Conservation (phyloP, 768 basidiomycete genomes). For the Amanita brunnescens region DNA sequence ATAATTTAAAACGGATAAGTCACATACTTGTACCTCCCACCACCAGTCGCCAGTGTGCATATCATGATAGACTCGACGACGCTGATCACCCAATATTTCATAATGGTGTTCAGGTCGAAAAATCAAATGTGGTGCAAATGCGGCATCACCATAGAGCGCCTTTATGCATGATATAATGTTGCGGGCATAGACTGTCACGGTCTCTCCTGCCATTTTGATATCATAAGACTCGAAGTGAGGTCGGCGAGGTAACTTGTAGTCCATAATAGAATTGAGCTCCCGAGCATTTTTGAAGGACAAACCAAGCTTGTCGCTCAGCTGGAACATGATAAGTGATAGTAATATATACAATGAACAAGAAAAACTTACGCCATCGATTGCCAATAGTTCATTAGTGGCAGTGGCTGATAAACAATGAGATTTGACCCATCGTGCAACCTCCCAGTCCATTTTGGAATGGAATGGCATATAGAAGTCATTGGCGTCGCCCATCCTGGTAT, state of each 20-base stretch:
- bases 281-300: neutral
- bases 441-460: neutral
- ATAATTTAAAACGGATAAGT: no score
- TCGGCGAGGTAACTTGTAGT: neutral
- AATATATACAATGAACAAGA: no score
- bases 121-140: neutral
- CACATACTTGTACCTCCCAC: slow-evolving; percentile 43
- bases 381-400: neutral
- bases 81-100: neutral
- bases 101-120: neutral
- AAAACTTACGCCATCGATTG: neutral
- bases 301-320: no score
- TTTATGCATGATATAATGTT: neutral
- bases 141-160: neutral
- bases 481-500: no score
- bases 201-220: neutral
- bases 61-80: slow-evolving; percentile 17
- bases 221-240: neutral
- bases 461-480: no score
- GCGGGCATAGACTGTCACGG: neutral
- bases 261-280: neutral
- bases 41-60: slow-evolving; percentile 45
- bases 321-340: neutral
- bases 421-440: neutral
- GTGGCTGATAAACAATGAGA: neutral